phyloP scores from a whole-genome alignment of 31 red algal genomes.

The Endocladia muricata region DNA sequence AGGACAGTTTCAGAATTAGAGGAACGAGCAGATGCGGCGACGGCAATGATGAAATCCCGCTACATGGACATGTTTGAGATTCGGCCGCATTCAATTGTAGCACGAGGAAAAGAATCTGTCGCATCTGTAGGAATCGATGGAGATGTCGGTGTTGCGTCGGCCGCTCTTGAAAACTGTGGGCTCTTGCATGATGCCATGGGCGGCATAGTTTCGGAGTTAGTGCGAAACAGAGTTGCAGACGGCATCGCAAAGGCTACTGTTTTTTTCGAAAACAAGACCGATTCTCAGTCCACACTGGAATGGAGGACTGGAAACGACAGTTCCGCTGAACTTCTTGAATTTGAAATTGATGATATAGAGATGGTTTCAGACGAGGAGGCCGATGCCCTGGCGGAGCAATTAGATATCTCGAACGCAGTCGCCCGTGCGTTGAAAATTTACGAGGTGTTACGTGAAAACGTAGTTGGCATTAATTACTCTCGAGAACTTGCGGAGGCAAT shows the following conservation, averaged over 20 bases:
- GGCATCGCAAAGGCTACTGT: conserved; percentile 42
- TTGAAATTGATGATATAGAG: conserved; percentile 72
- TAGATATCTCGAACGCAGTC: conserved; percentile 63
- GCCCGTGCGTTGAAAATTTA: conserved; percentile 65
- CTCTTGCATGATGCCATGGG: conserved; percentile 50
- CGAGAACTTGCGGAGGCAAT: conserved; percentile 46
- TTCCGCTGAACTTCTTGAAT: conserved; percentile 55
- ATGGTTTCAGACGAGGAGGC: conserved; percentile 44
- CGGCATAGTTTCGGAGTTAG: conserved; percentile 38
- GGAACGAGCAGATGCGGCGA: conserved; percentile 58
- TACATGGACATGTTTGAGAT: conserved; percentile 68
- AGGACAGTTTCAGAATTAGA: conserved; percentile 44
- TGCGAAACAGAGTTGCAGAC: conserved; percentile 42
- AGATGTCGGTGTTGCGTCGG: conserved; percentile 17
- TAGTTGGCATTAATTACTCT: conserved; percentile 46
- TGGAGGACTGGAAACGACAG: conserved; percentile 35
- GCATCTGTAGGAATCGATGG: background rate
- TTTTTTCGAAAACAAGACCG: conserved; percentile 35
- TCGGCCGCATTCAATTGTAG: conserved; percentile 4
- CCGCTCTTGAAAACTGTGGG: conserved; percentile 32
- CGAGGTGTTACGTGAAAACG: conserved; percentile 45
- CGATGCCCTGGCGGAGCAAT: conserved; percentile 61
- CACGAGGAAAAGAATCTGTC: conserved; percentile 3
- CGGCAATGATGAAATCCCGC: conserved; percentile 56
- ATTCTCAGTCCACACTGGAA: conserved; percentile 17